Evolutionary conservation across 768 basidiomycete genomes (phyloP).

Genomic region (Serendipita indica): DNA sequence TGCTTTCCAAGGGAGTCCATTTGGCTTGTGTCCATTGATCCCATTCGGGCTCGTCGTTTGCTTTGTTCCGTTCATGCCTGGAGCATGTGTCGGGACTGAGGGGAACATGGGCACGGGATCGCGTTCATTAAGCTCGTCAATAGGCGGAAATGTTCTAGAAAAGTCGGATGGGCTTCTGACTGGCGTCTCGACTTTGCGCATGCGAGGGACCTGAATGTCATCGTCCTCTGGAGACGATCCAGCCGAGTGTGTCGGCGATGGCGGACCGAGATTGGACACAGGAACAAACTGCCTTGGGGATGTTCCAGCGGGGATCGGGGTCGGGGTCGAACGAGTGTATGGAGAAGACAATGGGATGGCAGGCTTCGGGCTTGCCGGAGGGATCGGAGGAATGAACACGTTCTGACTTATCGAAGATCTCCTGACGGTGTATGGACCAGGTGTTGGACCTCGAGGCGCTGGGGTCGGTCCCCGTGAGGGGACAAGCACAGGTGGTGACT

Average conservation of each 20-base stretch:
- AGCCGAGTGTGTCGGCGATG: conserved; percentile 57
- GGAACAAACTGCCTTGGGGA: conserved; percentile 56
- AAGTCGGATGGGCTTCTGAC: conserved; percentile 33
- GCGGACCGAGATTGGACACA: conserved; percentile 55
- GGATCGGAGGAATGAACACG: conserved; percentile 4
- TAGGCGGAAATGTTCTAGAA: conserved; percentile 53
- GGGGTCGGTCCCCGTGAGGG: conserved; percentile 2
- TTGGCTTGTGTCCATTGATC: conserved; percentile 26
- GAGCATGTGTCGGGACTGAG: conserved; percentile 7
- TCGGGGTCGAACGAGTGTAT: conserved; percentile 9
- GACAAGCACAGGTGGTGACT: neutral
- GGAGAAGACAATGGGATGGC: neutral
- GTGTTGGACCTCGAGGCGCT: neutral
- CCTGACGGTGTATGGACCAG: conserved; percentile 1
- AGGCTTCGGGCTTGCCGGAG: conserved; percentile 5
- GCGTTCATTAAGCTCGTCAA: conserved; percentile 21
- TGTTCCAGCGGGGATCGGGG: conserved; percentile 24
- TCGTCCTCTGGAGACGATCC: conserved; percentile 38
- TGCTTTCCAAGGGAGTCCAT: conserved; percentile 22
- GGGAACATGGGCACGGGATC: conserved; percentile 7
- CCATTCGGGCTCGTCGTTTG: conserved; percentile 32
- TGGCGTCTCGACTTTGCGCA: neutral
- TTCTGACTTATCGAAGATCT: conserved; percentile 2
- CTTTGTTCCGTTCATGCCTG: neutral
- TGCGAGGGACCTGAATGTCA: conserved; percentile 10